Percentiles rank a stretch among this genome's conserved stretches.
These are phyloP conservation scores for Penicillium canariense DNA, from an alignment of 495 filamentous ascomycete genomes.

Conservation along the genomic window DNA sequence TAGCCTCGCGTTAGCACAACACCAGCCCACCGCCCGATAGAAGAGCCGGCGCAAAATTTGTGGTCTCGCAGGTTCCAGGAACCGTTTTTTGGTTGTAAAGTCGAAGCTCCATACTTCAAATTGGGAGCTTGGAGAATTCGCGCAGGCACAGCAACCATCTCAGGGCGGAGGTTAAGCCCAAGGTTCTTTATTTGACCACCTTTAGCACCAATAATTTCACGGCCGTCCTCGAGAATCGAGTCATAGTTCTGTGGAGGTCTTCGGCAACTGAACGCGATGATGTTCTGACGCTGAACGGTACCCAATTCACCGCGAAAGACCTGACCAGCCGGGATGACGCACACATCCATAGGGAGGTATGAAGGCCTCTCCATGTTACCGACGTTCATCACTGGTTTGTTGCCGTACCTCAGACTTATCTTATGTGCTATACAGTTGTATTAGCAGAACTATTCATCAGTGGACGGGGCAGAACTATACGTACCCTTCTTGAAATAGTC, in stretches of 20 bases:
- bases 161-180: neutral
- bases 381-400: slow-evolving; percentile 64
- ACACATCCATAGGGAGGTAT: slow-evolving; percentile 64
- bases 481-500: slow-evolving; percentile 19
- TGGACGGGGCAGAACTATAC: neutral
- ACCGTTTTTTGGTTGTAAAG: slow-evolving; percentile 1
- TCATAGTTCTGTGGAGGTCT: slow-evolving; percentile 58
- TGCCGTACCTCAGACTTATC: neutral
- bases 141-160: slow-evolving; percentile 21
- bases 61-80: slow-evolving; percentile 19
- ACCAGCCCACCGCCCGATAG: slow-evolving; percentile 2
- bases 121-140: slow-evolving; percentile 16
- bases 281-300: slow-evolving; percentile 50
- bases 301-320: slow-evolving; percentile 48
- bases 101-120: slow-evolving; percentile 11
- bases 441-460: neutral
- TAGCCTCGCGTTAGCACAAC: neutral
- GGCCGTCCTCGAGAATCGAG: slow-evolving; percentile 56
- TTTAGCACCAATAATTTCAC: slow-evolving; percentile 43
- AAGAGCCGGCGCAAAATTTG: slow-evolving; percentile 4
- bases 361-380: slow-evolving; percentile 51
- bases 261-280: slow-evolving; percentile 66
- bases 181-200: slow-evolving; percentile 2
- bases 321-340: slow-evolving; percentile 61
- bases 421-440: slow-evolving; percentile 13